A percentile compares a stretch with the other conserved stretches of the same genome.
phyloP scores from a whole-genome alignment of 73 alveolate genomes.

The Tetrahymena borealis region DNA sequence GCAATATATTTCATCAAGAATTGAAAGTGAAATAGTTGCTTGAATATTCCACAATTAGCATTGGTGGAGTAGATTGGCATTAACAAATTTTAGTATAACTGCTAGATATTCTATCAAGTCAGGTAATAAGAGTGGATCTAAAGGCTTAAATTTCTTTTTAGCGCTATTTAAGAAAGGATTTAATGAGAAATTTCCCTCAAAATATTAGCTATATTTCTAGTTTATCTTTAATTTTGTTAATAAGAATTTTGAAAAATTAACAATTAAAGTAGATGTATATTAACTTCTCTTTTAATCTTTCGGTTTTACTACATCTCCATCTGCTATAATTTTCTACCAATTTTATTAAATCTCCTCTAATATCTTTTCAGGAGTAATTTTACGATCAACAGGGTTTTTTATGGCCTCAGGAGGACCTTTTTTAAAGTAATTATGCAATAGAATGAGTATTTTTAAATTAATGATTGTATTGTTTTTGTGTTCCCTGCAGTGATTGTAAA shows the following conservation, averaged over 20 bases:
- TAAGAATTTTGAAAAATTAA: not conserved
- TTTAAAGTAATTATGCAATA: constrained; percentile 27
- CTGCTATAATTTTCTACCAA: constrained; percentile 9
- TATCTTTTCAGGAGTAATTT: not conserved
- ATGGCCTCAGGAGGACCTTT: constrained; percentile 45
- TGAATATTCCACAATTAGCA: constrained; percentile 18
- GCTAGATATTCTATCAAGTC: constrained; percentile 12
- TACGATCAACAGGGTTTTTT: not conserved
- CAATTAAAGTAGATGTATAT: not conserved
- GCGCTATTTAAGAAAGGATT: constrained; percentile 7
- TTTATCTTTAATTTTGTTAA: not conserved
- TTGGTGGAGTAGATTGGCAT: not conserved
- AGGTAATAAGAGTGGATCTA: constrained; percentile 21
- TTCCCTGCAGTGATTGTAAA: not conserved
- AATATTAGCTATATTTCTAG: not conserved
- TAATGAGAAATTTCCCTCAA: constrained; percentile 29
- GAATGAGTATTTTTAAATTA: constrained; percentile 9
- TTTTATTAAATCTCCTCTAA: not conserved
- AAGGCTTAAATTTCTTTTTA: constrained; percentile 19
- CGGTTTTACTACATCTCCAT: constrained; percentile 8
- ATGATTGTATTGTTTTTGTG: constrained; percentile 8
- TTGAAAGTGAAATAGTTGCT: constrained; percentile 3
- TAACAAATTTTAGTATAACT: not conserved
- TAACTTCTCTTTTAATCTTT: not conserved
- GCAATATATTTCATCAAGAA: constrained; percentile 33